Conservation (phyloP, 148 eudicot species). For the Polygonum maritimum region DNA sequence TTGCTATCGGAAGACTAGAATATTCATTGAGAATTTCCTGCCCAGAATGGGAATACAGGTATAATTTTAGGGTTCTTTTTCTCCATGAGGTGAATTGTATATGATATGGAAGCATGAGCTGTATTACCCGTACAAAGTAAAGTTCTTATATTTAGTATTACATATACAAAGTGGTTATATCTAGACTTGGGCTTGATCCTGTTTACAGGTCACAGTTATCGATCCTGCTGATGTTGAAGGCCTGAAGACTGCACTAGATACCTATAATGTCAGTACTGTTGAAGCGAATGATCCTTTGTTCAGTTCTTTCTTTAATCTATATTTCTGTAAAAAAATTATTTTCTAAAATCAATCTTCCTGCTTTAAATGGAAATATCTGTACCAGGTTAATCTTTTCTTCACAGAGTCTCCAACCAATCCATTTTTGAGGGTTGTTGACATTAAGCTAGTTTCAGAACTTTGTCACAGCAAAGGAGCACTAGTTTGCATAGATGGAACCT, state of each 20-base stretch:
- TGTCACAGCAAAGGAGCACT: conserved; percentile 80
- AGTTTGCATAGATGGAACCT: conserved; percentile 85
- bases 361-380: background rate
- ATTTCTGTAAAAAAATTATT: background rate
- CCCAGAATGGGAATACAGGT: conserved; percentile 94
- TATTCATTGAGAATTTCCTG: conserved; percentile 73
- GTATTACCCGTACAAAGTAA: background rate
- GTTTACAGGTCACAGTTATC: conserved; percentile 71
- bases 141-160: background rate
- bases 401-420: conserved; percentile 97
- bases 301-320: background rate
- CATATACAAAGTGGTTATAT: background rate
- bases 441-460: conserved; percentile 73
- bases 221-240: conserved; percentile 83
- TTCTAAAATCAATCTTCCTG: background rate
- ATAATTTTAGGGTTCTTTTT: background rate
- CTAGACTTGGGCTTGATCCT: background rate
- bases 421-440: conserved; percentile 85
- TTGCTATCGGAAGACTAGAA: conserved; percentile 82
- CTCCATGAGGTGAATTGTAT: background rate
- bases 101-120: background rate
- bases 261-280: conserved; percentile 43
- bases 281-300: background rate
- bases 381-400: conserved; percentile 54
- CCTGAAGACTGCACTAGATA: conserved; percentile 58